phyloP scores from a whole-genome alignment of 2,329 filamentous ascomycete species.

The Fusarium praegraminearum region DNA sequence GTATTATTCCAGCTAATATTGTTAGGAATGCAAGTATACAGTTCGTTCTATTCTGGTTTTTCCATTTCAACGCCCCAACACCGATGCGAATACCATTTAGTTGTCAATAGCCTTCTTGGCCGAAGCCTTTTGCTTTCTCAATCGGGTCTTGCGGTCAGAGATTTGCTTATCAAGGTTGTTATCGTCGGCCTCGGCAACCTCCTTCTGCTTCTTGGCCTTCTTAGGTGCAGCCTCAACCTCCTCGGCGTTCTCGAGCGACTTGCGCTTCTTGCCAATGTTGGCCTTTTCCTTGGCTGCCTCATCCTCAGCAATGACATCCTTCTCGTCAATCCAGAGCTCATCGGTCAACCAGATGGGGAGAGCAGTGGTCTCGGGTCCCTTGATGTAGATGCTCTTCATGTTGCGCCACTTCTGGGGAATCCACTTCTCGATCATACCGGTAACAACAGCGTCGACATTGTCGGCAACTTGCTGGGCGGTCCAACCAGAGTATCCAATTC shows the following conservation, averaged over 20 bases:
- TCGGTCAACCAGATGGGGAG: conserved; percentile 95
- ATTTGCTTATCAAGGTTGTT: conserved; percentile 69
- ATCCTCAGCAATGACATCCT: conserved; percentile 75
- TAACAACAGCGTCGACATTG: conserved; percentile 81
- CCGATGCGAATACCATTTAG: conserved; percentile 52
- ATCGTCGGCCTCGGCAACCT: conserved; percentile 61
- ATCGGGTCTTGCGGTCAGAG: conserved; percentile 67
- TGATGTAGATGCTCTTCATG: conserved; percentile 86
- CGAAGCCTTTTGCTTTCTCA: conserved; percentile 70
- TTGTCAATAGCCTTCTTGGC: conserved; percentile 65
- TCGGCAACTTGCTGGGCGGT: conserved; percentile 79
- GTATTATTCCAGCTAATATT: conserved; percentile 40
- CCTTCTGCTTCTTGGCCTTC: conserved; percentile 52
- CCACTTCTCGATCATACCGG: conserved; percentile 79
- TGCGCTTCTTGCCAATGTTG: conserved; percentile 75
- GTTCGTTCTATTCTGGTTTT: conserved; percentile 45
- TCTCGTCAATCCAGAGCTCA: conserved; percentile 87
- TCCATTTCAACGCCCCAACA: conserved; percentile 51
- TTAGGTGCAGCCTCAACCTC: conserved; percentile 60
- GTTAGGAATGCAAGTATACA: conserved; percentile 39
- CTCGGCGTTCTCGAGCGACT: conserved; percentile 59
- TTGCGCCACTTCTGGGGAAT: conserved; percentile 90
- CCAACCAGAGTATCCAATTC: conserved; percentile 81
- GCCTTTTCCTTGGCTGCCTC: conserved; percentile 64
- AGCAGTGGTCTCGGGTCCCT: conserved; percentile 87